A percentile compares a stretch with the other conserved stretches of the same genome.
phyloP scores from a whole-genome alignment of 139 green algal genomes.

The Yamagishiella unicocca region DNA sequence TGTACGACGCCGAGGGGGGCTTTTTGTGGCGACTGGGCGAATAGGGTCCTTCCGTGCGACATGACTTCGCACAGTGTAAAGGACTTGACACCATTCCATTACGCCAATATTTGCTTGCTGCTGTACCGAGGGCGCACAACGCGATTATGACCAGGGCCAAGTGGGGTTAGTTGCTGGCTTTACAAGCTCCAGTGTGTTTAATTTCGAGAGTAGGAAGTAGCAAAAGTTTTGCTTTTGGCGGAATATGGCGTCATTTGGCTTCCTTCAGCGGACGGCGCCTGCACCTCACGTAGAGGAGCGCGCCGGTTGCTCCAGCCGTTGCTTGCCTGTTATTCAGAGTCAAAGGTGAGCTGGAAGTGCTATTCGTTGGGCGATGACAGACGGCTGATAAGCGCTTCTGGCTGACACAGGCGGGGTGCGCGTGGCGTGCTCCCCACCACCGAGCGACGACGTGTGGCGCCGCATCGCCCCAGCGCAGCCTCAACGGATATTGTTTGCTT shows the following conservation, averaged over 20 bases:
- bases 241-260: constrained; percentile 38
- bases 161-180: constrained; percentile 5
- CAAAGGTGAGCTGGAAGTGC: neutral
- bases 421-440: constrained; percentile 12
- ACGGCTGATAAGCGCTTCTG: neutral
- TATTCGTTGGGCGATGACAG: neutral
- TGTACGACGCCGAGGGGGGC: no score
- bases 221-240: neutral
- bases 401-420: constrained; percentile 1
- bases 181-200: neutral
- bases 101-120: no score
- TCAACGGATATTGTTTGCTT: constrained; percentile 31
- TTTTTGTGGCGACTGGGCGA: neutral
- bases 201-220: neutral
- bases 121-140: no score
- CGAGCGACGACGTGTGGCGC: neutral
- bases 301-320: constrained; percentile 10
- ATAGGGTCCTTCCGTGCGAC: neutral
- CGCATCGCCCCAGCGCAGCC: neutral
- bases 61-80: neutral
- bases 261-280: constrained; percentile 25
- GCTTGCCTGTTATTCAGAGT: neutral
- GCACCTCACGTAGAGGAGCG: constrained; percentile 7
- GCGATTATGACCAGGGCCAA: neutral
- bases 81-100: neutral